These are phyloP conservation scores for Ophiosphaerella herpotricha DNA, from an alignment of 2,329 filamentous ascomycete genomes.

Conservation along the genomic window DNA sequence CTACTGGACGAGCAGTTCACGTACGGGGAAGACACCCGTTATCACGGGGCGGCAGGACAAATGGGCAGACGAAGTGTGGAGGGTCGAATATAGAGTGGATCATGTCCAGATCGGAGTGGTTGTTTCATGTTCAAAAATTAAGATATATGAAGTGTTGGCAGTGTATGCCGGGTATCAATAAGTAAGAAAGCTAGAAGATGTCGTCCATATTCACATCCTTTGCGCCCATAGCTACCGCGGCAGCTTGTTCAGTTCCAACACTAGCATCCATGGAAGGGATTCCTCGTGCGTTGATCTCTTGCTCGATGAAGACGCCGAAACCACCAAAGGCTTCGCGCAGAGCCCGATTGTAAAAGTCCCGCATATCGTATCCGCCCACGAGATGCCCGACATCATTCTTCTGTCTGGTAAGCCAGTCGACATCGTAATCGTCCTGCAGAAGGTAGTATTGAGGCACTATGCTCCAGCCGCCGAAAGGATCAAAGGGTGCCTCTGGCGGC, in stretches of 20 bases:
- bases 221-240: conserved; percentile 63
- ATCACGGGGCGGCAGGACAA: conserved; percentile 42
- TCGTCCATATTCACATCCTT: conserved; percentile 53
- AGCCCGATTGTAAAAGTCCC: conserved; percentile 79
- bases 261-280: conserved; percentile 38
- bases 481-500: conserved; percentile 75
- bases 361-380: conserved; percentile 81
- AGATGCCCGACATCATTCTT: conserved; percentile 68
- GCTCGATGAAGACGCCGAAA: conserved; percentile 81
- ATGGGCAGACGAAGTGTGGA: conserved; percentile 19
- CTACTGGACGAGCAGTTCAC: conserved; percentile 50
- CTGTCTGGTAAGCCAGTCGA: conserved; percentile 71
- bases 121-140: too few relatives aligned
- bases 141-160: conserved; percentile 16
- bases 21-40: conserved; percentile 49
- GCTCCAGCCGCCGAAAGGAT: conserved; percentile 80
- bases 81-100: conserved; percentile 9
- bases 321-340: conserved; percentile 91
- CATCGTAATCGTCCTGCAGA: conserved; percentile 72
- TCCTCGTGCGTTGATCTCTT: conserved; percentile 62
- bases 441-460: conserved; percentile 70
- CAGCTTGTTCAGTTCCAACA: conserved; percentile 43
- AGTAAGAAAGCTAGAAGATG: conserved; percentile 41
- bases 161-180: conserved; percentile 40
- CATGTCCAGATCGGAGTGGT: neutral